phyloP scores from a whole-genome alignment of 768 basidiomycete genomes.

The Boletellus sp. region DNA sequence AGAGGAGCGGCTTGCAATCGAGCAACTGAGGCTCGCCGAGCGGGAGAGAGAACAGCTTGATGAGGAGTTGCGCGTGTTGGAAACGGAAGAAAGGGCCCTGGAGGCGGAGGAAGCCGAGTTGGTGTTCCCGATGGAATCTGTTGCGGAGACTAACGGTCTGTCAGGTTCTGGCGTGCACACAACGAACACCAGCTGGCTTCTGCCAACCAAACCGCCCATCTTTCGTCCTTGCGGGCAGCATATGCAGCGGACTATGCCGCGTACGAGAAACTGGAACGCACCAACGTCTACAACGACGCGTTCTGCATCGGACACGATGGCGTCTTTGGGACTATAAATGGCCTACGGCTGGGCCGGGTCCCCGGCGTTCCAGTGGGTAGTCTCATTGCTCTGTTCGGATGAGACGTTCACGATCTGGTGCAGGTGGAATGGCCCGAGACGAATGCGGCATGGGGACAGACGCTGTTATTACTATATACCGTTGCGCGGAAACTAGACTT shows the following conservation, averaged over 20 bases:
- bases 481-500: conserved; percentile 90
- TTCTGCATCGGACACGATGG: conserved; percentile 96
- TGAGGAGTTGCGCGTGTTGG: conserved; percentile 64
- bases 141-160: conserved; percentile 4
- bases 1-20: conserved; percentile 66
- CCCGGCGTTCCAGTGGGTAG: conserved; percentile 70
- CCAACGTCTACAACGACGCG: conserved; percentile 94
- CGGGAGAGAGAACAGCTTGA: conserved; percentile 73
- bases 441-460: conserved; percentile 98
- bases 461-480: conserved; percentile 85
- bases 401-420: conserved; percentile 9
- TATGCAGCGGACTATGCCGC: conserved; percentile 74
- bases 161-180: conserved; percentile 79
- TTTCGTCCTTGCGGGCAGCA: conserved; percentile 70
- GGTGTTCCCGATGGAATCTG: conserved; percentile 30
- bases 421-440: conserved; percentile 98
- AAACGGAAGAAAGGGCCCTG: conserved; percentile 73
- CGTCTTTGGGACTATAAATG: conserved; percentile 97
- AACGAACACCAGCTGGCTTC: conserved; percentile 65
- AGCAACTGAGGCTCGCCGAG: conserved; percentile 74
- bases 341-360: conserved; percentile 84
- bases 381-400: not conserved
- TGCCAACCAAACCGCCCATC: conserved; percentile 64
- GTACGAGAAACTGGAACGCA: conserved; percentile 80
- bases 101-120: conserved; percentile 82